Conservation (phyloP, 495 filamentous ascomycete genomes). For the Penicillium macrosclerotiorum region DNA sequence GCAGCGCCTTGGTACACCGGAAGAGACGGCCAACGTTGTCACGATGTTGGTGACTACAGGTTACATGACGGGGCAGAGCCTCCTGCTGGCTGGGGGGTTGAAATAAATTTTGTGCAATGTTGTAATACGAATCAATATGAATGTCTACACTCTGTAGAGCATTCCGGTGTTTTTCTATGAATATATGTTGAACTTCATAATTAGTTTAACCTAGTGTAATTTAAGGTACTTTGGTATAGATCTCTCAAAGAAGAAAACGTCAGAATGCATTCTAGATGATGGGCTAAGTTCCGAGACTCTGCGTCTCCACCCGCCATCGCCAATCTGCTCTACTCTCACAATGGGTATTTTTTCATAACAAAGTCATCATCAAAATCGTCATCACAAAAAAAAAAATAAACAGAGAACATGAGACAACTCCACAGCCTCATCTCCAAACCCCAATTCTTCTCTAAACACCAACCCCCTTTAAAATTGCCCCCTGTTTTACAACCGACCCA, state of each 20-base stretch:
- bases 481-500: background rate
- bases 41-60: slow-evolving; percentile 65
- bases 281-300: background rate
- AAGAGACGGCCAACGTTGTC: slow-evolving; percentile 68
- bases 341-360: slow-evolving; percentile 27
- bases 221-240: too few relatives aligned
- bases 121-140: slow-evolving; percentile 1
- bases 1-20: slow-evolving; percentile 59
- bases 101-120: slow-evolving; percentile 30
- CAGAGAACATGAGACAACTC: background rate
- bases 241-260: background rate
- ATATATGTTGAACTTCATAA: too few relatives aligned
- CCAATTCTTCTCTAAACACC: too few relatives aligned
- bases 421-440: background rate
- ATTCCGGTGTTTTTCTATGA: too few relatives aligned
- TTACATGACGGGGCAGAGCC: slow-evolving; percentile 65
- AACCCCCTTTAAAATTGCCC: too few relatives aligned
- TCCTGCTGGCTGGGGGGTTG: slow-evolving; percentile 57
- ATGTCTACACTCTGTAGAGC: too few relatives aligned
- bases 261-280: background rate
- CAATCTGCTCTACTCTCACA: slow-evolving; percentile 13
- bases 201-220: too few relatives aligned
- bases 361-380: slow-evolving; percentile 16
- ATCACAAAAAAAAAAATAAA: slow-evolving; percentile 4
- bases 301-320: background rate